A percentile compares a stretch with the other conserved stretches of the same genome.
Conservation (phyloP, 257 asterid species). For the Solanum lignicaule region DNA sequence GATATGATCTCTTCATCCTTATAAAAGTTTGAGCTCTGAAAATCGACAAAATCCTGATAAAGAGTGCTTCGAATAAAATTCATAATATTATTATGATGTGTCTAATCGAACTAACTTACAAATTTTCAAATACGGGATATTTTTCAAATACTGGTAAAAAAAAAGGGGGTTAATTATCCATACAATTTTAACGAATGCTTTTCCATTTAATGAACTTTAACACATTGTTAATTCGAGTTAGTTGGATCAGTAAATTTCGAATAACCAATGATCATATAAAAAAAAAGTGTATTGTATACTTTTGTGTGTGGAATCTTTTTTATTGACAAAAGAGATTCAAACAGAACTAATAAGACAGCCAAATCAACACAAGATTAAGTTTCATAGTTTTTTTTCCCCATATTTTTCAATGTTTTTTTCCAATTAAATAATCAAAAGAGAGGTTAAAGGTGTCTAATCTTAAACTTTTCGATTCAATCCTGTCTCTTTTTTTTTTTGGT, state of each 20-base stretch:
- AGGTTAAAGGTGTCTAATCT: slow-evolving; percentile 1
- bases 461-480: neutral
- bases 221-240: neutral
- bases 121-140: no score
- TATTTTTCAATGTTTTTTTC: neutral
- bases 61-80: neutral
- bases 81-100: no score
- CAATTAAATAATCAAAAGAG: neutral
- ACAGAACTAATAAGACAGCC: neutral
- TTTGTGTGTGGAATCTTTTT: neutral
- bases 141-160: no score
- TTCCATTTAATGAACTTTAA: neutral
- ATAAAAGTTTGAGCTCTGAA: neutral
- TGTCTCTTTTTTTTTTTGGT: neutral
- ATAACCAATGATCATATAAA: neutral
- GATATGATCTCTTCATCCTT: no score
- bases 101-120: no score
- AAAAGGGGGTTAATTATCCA: neutral
- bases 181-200: neutral
- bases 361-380: neutral
- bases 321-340: neutral
- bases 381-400: neutral
- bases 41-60: neutral
- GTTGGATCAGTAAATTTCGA: neutral
- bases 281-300: neutral